A percentile compares a stretch with the other conserved stretches of the same genome.
Conservation (phyloP, 2,329 filamentous ascomycete species). For the Karstenula rhodostoma region DNA sequence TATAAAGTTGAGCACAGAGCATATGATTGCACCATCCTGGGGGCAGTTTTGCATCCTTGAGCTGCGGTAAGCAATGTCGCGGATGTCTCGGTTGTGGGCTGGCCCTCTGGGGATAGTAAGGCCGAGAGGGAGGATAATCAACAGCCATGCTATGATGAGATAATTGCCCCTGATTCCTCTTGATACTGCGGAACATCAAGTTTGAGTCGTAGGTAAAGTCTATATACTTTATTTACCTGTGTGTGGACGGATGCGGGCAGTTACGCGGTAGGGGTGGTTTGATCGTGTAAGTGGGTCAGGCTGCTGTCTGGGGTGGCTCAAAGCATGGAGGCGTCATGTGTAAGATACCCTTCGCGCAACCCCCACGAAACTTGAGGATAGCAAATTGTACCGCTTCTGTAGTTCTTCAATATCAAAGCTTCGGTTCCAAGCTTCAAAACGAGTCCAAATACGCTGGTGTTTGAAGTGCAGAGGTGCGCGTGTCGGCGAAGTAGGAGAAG, state of each 20-base stretch:
- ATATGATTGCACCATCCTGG: background rate
- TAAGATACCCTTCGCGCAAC: conserved; percentile 20
- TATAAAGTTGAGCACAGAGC: background rate
- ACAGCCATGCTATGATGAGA: conserved; percentile 10
- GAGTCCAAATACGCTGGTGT: conserved; percentile 70
- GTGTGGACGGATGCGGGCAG: conserved; percentile 25
- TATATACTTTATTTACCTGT: conserved; percentile 11
- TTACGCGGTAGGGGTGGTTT: conserved; percentile 19
- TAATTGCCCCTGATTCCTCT: conserved; percentile 19
- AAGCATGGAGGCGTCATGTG: conserved; percentile 33
- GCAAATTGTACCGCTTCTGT: conserved; percentile 8
- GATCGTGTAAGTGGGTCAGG: conserved; percentile 43
- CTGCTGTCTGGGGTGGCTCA: conserved; percentile 39
- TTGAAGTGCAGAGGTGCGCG: conserved; percentile 44
- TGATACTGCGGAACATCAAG: conserved; percentile 22
- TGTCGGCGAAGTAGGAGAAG: conserved; percentile 33
- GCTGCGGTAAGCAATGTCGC: conserved; percentile 8
- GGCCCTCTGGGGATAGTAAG: background rate
- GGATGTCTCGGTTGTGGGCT: conserved; percentile 5
- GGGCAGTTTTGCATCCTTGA: background rate
- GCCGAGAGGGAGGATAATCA: conserved; percentile 4
- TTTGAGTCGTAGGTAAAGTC: conserved; percentile 8
- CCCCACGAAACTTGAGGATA: conserved; percentile 17
- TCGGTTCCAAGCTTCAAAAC: conserved; percentile 60
- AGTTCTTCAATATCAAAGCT: conserved; percentile 21